Base-by-base conservation (phyloP, 805 yeast genomes). In the Wickerhamiella domercqiae region DNA sequence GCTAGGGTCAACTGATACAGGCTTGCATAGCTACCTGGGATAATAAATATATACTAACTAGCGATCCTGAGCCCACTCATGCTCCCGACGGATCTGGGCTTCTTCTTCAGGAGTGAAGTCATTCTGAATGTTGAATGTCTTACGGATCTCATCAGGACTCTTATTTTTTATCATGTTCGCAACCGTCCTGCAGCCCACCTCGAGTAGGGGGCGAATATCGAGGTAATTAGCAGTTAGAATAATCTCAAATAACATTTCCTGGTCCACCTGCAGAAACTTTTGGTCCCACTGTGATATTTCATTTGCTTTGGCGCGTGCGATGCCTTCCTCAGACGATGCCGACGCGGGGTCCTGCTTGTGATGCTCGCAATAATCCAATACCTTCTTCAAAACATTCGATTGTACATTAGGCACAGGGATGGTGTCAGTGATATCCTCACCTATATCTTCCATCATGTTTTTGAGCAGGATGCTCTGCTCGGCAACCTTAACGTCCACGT, bases 251-350 rank as follows among this genome's bases (percentile, higher is more conserved):
- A 65, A 57, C 63, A 64, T 61, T 43, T 65, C 67, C 54, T 64
- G 97, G 60, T 87, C 97, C 28, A 87, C 95, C 54, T 81, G 80
- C 50, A 87, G 69, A 57, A 86, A 87, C 57, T 80, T 82, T 57
- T 81, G 80, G 61, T 87, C 97, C 97, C 97, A 87, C 34, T 84
- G 84, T 44, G 79, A 87, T 36, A 87, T 83, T 3, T 94, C 95
- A 2, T 84, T 83, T n/a, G 87, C 69, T 54, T 80, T 81, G 36
- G 59, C 56, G 48, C 82, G 93, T 38, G 78, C 86, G 31, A 48
- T 41, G 19, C 51, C 49, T 33, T 51, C 55, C 19, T 51, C 55
- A 45, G 82, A 94, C 40, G 73, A 82, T 38, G 77, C 43, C 44
- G 75, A 83, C 15, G 81, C 80, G 34, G 56, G 51, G 54, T 81